Percentiles rank a stretch among this genome's conserved stretches.
phyloP scores from a whole-genome alignment of 176 grass and related monocot genomes.

The Bromus sterilis region DNA sequence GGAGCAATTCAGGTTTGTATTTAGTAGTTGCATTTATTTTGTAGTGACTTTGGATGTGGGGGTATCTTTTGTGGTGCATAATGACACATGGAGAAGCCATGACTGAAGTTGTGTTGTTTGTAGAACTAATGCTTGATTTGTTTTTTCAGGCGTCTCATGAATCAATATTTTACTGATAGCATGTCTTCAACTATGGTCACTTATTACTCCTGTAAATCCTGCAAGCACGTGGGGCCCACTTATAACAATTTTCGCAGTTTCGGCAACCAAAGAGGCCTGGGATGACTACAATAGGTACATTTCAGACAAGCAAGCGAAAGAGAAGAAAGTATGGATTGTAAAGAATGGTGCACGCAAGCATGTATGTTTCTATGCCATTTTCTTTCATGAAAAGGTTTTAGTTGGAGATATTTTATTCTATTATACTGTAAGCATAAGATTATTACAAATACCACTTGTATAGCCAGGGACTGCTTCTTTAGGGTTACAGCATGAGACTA shows the following conservation, averaged over 20 bases:
- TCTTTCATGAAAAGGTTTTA: neutral
- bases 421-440: neutral
- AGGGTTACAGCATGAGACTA: neutral
- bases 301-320: constrained; percentile 84
- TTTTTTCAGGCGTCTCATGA: constrained; percentile 87
- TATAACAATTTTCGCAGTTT: constrained; percentile 89
- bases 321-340: constrained; percentile 90
- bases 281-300: constrained; percentile 97
- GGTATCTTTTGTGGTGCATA: neutral
- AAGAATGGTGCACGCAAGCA: constrained; percentile 75
- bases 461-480: neutral
- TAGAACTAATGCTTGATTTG: constrained; percentile 17
- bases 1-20: constrained; percentile 83
- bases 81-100: neutral
- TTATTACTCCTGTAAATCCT: constrained; percentile 97
- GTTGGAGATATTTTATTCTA: neutral
- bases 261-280: constrained; percentile 92
- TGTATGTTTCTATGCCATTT: constrained; percentile 36
- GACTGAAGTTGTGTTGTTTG: neutral
- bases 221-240: constrained; percentile 95
- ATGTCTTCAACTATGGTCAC: constrained; percentile 86
- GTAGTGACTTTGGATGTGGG: neutral
- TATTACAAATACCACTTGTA: neutral
- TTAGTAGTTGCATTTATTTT: neutral
- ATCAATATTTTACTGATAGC: constrained; percentile 98